Base-by-base conservation (phyloP, 345 rosid genomes). In the Kandelia obovata region DNA sequence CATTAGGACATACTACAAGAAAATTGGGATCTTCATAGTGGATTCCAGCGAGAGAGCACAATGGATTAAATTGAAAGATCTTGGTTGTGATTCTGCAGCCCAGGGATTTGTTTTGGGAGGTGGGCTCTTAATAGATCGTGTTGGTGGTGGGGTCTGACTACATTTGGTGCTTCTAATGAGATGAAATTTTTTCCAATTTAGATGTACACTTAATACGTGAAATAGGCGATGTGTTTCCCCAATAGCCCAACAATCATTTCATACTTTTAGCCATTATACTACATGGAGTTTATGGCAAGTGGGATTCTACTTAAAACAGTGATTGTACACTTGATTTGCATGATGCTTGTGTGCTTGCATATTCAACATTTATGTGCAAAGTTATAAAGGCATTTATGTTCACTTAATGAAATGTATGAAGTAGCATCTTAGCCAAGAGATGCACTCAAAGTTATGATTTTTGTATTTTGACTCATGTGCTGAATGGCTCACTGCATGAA, bases 161-260 rank as follows among this genome's bases (percentile, higher is more conserved):
- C 49, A 11, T 43, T 43, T 43, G 3, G 17, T 43, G 49, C 49
- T 43, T 43, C 49, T 43, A 43, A 15, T 43, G 49, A 43, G 15
- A 43, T 43, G 49, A 43, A 43, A 43, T 43, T 43, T 43, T 43
- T 43, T 13, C 49, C 16, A 43, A 43, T 43, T 43, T 15, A 13
- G 49, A 15, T 4, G 17, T 13, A 43, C 49, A 13, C 19, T 43
- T 11, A 43, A 43, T 43, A 43, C 4, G 5, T 43, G 17, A 43
- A 43, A 43, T 43, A 43, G 65, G 58, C 30, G 1, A 37, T 30
- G 10, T 61, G 21, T 68, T 39, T 20, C 52, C 71, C 16, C 4
- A 46, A 51, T 21, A 34, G 60, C 73, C 66, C 66, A 25, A 32
- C 35, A 7, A 11, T 34, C 35, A 31, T 70, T 52, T 17, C 35